Percentiles rank a stretch among this genome's conserved stretches.
phyloP scores from a whole-genome alignment of 805 yeast genomes.

The Candida verbasci region DNA sequence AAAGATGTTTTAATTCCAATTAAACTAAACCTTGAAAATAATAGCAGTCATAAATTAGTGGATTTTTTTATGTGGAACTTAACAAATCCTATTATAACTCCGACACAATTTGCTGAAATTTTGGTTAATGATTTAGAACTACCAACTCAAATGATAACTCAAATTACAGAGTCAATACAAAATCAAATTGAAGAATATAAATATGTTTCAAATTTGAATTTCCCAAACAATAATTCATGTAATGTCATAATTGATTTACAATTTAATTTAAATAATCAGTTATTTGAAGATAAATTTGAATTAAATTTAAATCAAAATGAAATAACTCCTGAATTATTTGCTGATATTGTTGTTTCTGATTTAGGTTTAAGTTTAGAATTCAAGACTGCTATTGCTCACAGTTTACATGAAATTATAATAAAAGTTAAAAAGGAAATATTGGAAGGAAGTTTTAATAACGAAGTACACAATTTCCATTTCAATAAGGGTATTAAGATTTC shows the following conservation, averaged over 20 bases:
- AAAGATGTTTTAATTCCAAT: constrained; percentile 60
- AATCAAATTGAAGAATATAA: constrained; percentile 78
- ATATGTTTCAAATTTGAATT: constrained; percentile 56
- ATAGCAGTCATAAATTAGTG: constrained; percentile 42
- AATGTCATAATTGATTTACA: constrained; percentile 80
- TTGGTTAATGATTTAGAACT: constrained; percentile 83
- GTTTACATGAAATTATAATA: constrained; percentile 75
- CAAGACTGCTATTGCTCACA: constrained; percentile 81
- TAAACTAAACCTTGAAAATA: constrained; percentile 55
- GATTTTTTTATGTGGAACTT: constrained; percentile 76
- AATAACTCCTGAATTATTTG: constrained; percentile 79
- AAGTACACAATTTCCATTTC: constrained; percentile 40
- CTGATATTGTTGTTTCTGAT: constrained; percentile 76
- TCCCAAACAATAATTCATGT: constrained; percentile 53
- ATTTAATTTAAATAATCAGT: constrained; percentile 74
- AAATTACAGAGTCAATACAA: constrained; percentile 64
- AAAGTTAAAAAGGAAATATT: constrained; percentile 76
- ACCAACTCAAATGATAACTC: constrained; percentile 57
- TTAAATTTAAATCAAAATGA: constrained; percentile 68
- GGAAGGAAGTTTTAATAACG: constrained; percentile 49
- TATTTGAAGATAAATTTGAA: constrained; percentile 89
- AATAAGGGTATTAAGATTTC: constrained; percentile 40
- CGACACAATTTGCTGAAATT: constrained; percentile 69
- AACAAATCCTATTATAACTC: constrained; percentile 61
- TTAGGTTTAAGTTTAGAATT: constrained; percentile 83